phyloP scores from a whole-genome alignment of 352 stramenopile genomes.

The Globisporangium heterothallicum region DNA sequence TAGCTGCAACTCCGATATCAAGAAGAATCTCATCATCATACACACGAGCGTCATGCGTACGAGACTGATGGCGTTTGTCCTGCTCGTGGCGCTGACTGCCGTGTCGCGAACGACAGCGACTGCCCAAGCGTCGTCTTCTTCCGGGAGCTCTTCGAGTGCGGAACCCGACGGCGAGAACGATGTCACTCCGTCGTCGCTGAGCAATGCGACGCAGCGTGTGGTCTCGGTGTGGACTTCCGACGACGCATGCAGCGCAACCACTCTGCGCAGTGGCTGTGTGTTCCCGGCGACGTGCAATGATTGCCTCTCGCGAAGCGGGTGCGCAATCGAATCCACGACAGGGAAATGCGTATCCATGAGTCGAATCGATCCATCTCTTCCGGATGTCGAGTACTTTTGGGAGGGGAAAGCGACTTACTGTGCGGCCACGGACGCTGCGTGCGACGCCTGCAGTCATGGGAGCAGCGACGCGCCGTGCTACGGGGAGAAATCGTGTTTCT shows the following conservation, averaged over 20 bases:
- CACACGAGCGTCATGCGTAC: neutral
- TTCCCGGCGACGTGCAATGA: constrained; percentile 13
- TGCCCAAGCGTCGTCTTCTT: neutral
- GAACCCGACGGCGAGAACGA: too few species aligned
- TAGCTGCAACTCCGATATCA: too few species aligned
- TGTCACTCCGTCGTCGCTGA: neutral
- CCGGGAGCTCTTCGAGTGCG: neutral
- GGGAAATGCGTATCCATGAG: constrained; percentile 28
- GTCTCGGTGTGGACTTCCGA: constrained; percentile 8
- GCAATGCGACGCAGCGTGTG: neutral
- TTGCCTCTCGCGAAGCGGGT: constrained; percentile 15
- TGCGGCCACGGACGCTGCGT: constrained; percentile 18
- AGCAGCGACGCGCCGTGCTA: constrained; percentile 14
- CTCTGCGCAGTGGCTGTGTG: constrained; percentile 4
- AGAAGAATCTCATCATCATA: too few species aligned
- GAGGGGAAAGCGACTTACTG: constrained; percentile 21
- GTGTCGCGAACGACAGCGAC: neutral
- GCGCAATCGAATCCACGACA: constrained; percentile 32
- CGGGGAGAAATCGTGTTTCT: constrained; percentile 19
- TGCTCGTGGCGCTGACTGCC: neutral
- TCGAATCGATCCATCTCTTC: constrained; percentile 9
- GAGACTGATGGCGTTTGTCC: neutral
- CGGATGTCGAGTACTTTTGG: constrained; percentile 20
- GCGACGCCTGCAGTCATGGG: constrained; percentile 12
- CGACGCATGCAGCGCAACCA: constrained; percentile 8